These are phyloP conservation scores for Fusarium chaquense DNA, from an alignment of 2,329 filamentous ascomycete genomes.

Conservation along the genomic window DNA sequence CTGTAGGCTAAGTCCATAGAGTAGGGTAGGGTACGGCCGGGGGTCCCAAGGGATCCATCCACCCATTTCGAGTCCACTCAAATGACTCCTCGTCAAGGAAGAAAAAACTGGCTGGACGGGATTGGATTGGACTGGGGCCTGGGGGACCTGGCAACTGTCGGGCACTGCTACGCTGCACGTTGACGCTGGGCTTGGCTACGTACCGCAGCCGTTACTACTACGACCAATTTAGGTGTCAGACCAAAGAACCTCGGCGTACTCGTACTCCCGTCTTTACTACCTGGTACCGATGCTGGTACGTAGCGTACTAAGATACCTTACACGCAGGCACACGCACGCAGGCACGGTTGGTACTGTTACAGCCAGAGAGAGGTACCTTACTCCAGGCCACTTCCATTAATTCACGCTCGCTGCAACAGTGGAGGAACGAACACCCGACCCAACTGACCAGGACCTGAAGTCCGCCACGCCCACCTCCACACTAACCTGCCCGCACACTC, in stretches of 20 bases:
- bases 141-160: constrained; percentile 31
- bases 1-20: constrained; percentile 2
- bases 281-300: neutral
- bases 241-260: constrained; percentile 24
- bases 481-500: constrained; percentile 25
- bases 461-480: constrained; percentile 47
- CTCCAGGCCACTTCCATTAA: constrained; percentile 1
- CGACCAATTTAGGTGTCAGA: constrained; percentile 6
- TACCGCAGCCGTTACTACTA: constrained; percentile 33
- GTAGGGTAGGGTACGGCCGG: constrained; percentile 1
- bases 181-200: constrained; percentile 27
- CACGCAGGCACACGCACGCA: neutral
- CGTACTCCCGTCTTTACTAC: constrained; percentile 22
- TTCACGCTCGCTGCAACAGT: constrained; percentile 26
- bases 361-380: neutral
- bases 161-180: constrained; percentile 36
- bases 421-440: constrained; percentile 38
- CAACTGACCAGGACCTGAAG: constrained; percentile 17
- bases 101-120: constrained; percentile 20
- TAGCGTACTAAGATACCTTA: neutral
- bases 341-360: constrained; percentile 6
- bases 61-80: constrained; percentile 19
- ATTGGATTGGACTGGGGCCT: constrained; percentile 15
- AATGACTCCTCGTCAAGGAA: constrained; percentile 11
- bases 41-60: constrained; percentile 18